Percentiles rank a stretch among this genome's conserved stretches.
Conservation (phyloP, 176 grass and related monocot genomes). For the Oryza glaberrima region DNA sequence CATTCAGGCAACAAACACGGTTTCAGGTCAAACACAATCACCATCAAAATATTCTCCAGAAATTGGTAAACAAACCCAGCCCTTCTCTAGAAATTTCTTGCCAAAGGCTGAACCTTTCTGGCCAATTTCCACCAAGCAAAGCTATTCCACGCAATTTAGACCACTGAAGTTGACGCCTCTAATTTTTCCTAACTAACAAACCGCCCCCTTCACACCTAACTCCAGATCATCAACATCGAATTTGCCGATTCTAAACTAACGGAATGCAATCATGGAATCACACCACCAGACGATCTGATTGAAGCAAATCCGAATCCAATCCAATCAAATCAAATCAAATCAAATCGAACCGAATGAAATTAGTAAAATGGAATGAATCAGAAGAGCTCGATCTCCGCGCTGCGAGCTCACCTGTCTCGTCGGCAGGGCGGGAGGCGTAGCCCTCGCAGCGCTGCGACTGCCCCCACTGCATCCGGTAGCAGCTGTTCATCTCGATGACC, state of each 20-base stretch:
- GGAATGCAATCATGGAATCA: neutral
- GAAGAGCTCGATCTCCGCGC: neutral
- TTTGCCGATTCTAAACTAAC: conserved; percentile 9
- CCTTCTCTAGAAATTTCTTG: conserved; percentile 29
- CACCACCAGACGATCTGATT: neutral
- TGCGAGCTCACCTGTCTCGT: conserved; percentile 76
- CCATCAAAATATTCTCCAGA: conserved; percentile 21
- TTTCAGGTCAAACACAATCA: conserved; percentile 42
- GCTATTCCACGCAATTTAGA: conserved; percentile 12
- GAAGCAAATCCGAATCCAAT: neutral
- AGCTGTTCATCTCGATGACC: conserved; percentile 96
- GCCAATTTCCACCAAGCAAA: conserved; percentile 15
- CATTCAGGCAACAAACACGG: conserved; percentile 22
- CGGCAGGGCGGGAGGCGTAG: conserved; percentile 57
- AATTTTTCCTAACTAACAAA: conserved; percentile 20
- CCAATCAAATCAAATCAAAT: conserved; percentile 30
- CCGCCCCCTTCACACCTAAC: conserved; percentile 1
- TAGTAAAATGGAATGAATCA: conserved; percentile 21
- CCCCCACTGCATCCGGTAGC: conserved; percentile 98
- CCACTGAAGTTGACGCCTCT: conserved; percentile 25
- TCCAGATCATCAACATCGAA: neutral
- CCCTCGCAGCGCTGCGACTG: conserved; percentile 78
- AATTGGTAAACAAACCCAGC: neutral
- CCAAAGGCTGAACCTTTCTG: neutral
- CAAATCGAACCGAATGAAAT: neutral